phyloP scores from a whole-genome alignment of 1,284 basidiomycete genomes.

The Puccinia sorghi region DNA sequence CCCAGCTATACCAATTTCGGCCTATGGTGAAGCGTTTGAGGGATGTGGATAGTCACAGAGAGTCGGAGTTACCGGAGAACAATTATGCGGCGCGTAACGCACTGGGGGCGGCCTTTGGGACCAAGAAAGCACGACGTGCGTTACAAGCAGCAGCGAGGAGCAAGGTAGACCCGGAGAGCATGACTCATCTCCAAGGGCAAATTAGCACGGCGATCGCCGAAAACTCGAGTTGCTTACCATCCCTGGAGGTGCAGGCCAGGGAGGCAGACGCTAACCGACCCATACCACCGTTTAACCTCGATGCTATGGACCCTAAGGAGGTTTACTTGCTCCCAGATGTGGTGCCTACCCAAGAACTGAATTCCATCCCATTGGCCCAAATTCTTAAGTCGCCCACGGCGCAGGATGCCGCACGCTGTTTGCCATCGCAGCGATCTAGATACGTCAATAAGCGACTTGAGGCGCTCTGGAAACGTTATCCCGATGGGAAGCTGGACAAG shows the following conservation, averaged over 20 bases:
- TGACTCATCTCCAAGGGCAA: slow-evolving; percentile 75
- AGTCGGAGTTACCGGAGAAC: neutral
- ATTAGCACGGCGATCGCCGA: slow-evolving; percentile 77
- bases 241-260: slow-evolving; percentile 62
- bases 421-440: slow-evolving; percentile 68
- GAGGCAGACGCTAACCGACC: slow-evolving; percentile 70
- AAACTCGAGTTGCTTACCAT: slow-evolving; percentile 69
- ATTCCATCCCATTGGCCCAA: slow-evolving; percentile 61
- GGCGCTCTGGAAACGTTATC: slow-evolving; percentile 54
- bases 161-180: slow-evolving; percentile 78
- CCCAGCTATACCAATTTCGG: slow-evolving; percentile 24
- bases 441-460: slow-evolving; percentile 70
- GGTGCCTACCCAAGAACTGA: slow-evolving; percentile 62
- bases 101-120: slow-evolving; percentile 88
- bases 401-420: slow-evolving; percentile 54
- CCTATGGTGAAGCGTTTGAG: slow-evolving; percentile 30
- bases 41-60: neutral
- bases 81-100: slow-evolving; percentile 55
- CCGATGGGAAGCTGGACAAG: slow-evolving; percentile 29
- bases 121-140: slow-evolving; percentile 82
- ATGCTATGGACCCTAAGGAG: slow-evolving; percentile 22
- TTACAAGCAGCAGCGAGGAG: slow-evolving; percentile 82
- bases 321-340: slow-evolving; percentile 62
- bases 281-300: slow-evolving; percentile 64
- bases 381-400: neutral